Base-by-base conservation (phyloP, 768 basidiomycete genomes). In the Polyporus arcularius region DNA sequence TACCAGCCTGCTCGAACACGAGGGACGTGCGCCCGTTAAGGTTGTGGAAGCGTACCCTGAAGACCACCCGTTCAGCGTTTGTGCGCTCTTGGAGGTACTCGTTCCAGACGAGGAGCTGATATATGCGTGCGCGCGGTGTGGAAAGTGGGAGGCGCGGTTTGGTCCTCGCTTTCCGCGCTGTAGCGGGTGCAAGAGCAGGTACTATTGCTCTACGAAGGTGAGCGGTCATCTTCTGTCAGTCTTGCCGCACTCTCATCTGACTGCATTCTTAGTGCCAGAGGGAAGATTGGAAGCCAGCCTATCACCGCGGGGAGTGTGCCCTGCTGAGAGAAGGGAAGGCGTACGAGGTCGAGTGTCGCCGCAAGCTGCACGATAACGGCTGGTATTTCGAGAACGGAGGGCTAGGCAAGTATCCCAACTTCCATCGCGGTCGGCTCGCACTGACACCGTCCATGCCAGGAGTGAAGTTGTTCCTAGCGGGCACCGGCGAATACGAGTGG, bases 161-260 rank as follows among this genome's bases (percentile, higher is more conserved):
- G 41, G 28, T 10, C 57, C 45, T n/a, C 62, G 62, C 31, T 63
- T 58, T 26, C 35, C 10, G 16, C 35, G 43, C 2, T 62, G 61
- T 40, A 42, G 41, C 0, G n/a, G 26, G 38, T 62, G 61, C 47
- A 39, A 49, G 28, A n/a, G 26, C 31, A 53, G 56, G 51, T 62
- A 58, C 14, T 58, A 62, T 48, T 62, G 61, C 45, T 57, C 55
- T 10, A 28, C 21, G 12, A 18, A 54, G 42, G 61, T 62, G 40
- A 7, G 61, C 39, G 4, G 14, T 18, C 15, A 18, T 11, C 16
- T 7, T n/a, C 7, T 21, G 49, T 26, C 11, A 12, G 21, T 10
- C 16, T 14, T 18, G n/a, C 7, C 4, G 11, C 35, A 35, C 42
- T 14, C 42, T 43, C 11, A 35, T 35, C 43, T 45, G 16, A 45